A percentile compares a stretch with the other conserved stretches of the same genome.
Evolutionary conservation across 768 basidiomycete genomes (phyloP).

Genomic region (Naematelia encephala): DNA sequence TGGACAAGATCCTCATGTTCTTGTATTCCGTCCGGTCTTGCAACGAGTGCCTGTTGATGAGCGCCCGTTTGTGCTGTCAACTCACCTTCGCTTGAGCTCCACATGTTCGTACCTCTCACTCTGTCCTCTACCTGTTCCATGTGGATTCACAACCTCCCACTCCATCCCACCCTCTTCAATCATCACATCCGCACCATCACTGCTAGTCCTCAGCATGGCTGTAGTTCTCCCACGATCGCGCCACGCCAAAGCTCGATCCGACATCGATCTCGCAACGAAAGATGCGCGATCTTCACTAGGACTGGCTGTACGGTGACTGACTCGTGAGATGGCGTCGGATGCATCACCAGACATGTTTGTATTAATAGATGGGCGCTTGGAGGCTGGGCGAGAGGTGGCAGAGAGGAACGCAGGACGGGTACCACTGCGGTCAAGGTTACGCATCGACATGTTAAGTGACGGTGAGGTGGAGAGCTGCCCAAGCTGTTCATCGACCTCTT

Average conservation of each 20-base stretch:
- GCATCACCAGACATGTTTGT: constrained; percentile 30
- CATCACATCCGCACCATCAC: constrained; percentile 42
- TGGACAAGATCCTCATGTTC: constrained; percentile 18
- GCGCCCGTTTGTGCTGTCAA: no score
- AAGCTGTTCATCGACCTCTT: constrained; percentile 32
- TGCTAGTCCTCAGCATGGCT: constrained; percentile 31
- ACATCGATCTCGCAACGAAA: not conserved
- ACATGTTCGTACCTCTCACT: constrained; percentile 2
- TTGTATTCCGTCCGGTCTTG: constrained; percentile 22
- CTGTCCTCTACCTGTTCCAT: constrained; percentile 30
- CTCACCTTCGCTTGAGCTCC: constrained; percentile 20
- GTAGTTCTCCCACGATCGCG: constrained; percentile 19
- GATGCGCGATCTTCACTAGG: not conserved
- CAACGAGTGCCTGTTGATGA: constrained; percentile 28
- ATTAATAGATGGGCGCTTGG: constrained; percentile 32
- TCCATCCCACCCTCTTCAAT: constrained; percentile 36
- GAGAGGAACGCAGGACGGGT: constrained; percentile 23
- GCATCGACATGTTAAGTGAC: constrained; percentile 23
- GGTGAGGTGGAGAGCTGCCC: constrained; percentile 4
- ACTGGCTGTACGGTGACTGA: constrained; percentile 1
- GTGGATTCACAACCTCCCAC: constrained; percentile 39
- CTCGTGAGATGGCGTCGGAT: constrained; percentile 19
- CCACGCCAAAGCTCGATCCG: constrained; percentile 32
- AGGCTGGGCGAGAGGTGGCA: constrained; percentile 12
- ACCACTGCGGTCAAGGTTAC: constrained; percentile 9